Percentiles rank a stretch among this genome's conserved stretches.
Evolutionary conservation across 768 basidiomycete species (phyloP).

Genomic region (Mycena vulgaris): DNA sequence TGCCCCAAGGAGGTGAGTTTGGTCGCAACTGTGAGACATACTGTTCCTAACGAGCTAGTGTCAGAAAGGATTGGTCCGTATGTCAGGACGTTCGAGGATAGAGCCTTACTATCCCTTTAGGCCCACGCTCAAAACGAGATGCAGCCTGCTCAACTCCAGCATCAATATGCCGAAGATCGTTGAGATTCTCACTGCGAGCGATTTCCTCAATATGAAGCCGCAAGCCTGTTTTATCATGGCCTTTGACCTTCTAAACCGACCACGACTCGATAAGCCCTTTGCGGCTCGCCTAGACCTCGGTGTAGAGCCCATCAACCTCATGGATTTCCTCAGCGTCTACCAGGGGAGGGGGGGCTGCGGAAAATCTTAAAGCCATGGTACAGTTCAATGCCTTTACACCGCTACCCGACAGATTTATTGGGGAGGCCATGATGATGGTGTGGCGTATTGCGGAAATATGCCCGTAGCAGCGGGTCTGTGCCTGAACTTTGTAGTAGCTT

Average conservation of each 20-base stretch:
- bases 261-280: neutral
- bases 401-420: neutral
- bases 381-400: constrained; percentile 3
- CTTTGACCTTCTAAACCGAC: neutral
- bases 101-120: neutral
- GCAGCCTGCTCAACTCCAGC: neutral
- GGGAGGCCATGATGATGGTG: neutral
- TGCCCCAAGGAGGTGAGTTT: neutral
- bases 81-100: neutral
- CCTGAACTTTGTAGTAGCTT: too few relatives aligned
- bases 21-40: neutral
- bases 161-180: neutral
- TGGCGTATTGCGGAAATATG: too few relatives aligned
- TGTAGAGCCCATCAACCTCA: neutral
- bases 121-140: neutral
- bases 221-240: neutral
- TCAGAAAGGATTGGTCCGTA: neutral
- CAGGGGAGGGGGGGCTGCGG: neutral
- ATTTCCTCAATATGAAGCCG: neutral
- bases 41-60: neutral
- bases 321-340: neutral
- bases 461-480: too few relatives aligned
- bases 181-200: neutral
- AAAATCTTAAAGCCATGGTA: neutral
- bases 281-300: neutral